Conservation (phyloP, 805 yeast species). For the Huiozyma naganishii region DNA sequence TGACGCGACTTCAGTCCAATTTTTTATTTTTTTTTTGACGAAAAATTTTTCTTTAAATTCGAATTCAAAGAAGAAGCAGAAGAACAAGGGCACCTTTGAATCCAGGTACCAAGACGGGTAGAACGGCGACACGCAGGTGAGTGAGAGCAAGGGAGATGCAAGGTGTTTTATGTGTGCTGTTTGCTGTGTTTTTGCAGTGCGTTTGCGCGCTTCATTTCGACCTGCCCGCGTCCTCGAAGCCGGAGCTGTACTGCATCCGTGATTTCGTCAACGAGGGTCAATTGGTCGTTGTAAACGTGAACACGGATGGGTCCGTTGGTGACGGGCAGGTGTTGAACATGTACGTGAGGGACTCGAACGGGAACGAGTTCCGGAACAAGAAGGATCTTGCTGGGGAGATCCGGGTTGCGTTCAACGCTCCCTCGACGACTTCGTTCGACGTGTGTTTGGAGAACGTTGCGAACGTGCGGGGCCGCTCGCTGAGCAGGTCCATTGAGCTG, state of each 20-base stretch:
- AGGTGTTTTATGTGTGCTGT: no score
- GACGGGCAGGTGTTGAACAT: constrained; percentile 81
- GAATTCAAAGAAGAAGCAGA: no score
- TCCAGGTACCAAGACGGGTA: no score
- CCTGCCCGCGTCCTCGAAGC: constrained; percentile 35
- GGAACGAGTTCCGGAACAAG: constrained; percentile 75
- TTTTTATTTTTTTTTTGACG: no score
- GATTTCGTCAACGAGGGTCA: constrained; percentile 82
- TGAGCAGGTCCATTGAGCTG: constrained; percentile 67
- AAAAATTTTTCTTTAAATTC: no score
- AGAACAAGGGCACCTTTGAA: no score
- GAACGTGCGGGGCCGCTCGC: constrained; percentile 27
- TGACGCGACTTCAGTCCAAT: no score
- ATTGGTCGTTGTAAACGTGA: constrained; percentile 74
- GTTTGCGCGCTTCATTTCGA: constrained; percentile 40
- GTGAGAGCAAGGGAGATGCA: no score
- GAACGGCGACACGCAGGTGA: no score
- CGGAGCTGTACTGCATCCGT: constrained; percentile 73
- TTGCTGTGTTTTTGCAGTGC: no score
- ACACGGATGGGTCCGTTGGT: constrained; percentile 62
- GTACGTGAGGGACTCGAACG: constrained; percentile 61
- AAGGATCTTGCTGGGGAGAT: constrained; percentile 64
- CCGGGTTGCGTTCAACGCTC: constrained; percentile 77
- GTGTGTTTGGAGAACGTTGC: constrained; percentile 71
- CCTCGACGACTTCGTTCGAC: constrained; percentile 75